Conservation (phyloP, 1,284 basidiomycete genomes). For the Exobasidium rhododendri region DNA sequence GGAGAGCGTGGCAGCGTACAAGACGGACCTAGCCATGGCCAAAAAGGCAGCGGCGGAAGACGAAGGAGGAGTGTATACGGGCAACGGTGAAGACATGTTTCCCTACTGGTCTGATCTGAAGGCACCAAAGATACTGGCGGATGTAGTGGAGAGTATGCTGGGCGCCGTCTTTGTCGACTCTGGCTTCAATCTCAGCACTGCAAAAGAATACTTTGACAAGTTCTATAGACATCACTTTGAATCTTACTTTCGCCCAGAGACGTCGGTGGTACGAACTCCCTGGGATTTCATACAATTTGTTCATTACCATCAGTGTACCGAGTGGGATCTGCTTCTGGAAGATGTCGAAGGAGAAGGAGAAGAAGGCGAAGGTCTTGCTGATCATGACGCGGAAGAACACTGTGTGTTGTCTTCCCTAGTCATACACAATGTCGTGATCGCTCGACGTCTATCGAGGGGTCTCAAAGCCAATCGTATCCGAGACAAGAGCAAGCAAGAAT, state of each 20-base stretch:
- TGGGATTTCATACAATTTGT: background rate
- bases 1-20: constrained; percentile 6
- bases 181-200: constrained; percentile 20
- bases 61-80: background rate
- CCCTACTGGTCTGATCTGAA: background rate
- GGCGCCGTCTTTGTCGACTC: constrained; percentile 35
- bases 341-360: background rate
- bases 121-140: constrained; percentile 26
- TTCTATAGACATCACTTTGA: constrained; percentile 26
- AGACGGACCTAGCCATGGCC: background rate
- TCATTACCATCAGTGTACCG: background rate
- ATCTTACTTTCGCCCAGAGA: constrained; percentile 15
- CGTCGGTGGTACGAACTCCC: constrained; percentile 6
- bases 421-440: background rate
- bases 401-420: background rate
- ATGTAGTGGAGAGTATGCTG: constrained; percentile 33
- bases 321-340: background rate
- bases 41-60: background rate
- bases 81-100: constrained; percentile 20
- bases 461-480: background rate
- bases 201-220: constrained; percentile 18
- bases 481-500: background rate
- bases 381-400: too few species aligned
- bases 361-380: too few species aligned
- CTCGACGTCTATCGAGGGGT: background rate